phyloP scores from a whole-genome alignment of 352 stramenopile species.

The Halophytophthora batemanensis region DNA sequence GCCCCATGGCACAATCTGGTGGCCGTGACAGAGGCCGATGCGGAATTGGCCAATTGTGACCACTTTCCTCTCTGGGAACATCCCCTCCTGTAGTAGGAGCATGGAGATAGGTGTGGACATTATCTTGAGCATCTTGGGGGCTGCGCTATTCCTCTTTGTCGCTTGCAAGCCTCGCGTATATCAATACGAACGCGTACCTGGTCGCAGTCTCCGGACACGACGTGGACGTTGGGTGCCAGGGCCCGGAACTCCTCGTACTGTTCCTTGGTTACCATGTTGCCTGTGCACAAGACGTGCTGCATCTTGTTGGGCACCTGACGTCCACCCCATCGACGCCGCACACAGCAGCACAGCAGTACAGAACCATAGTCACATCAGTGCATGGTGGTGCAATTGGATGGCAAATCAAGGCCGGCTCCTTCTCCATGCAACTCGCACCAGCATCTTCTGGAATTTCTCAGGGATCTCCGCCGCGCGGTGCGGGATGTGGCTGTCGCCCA shows the following conservation, averaged over 20 bases:
- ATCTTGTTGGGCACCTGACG: conserved; percentile 97
- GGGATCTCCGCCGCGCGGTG: conserved; percentile 92
- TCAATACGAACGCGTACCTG: conserved; percentile 37
- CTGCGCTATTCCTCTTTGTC: background rate
- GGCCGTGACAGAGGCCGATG: conserved; percentile 96
- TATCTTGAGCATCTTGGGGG: background rate
- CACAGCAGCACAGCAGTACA: background rate
- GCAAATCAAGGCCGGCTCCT: background rate
- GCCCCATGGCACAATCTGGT: conserved; percentile 94
- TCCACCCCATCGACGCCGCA: too few species aligned
- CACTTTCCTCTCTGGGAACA: conserved; percentile 94
- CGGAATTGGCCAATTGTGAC: conserved; percentile 96
- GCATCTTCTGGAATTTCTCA: conserved; percentile 95
- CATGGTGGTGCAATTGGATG: background rate
- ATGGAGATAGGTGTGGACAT: background rate
- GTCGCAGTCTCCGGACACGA: conserved; percentile 95
- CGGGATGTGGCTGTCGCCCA: conserved; percentile 97
- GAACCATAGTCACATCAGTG: background rate
- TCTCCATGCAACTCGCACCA: conserved; percentile 29
- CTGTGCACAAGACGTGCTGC: conserved; percentile 98
- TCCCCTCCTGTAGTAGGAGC: conserved; percentile 34
- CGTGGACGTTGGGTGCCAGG: conserved; percentile 96
- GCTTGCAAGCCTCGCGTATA: background rate
- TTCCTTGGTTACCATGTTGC: conserved; percentile 95
- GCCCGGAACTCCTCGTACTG: conserved; percentile 94